Conservation (phyloP, 1,139 yeast species). For the Kodamaea plutei region DNA sequence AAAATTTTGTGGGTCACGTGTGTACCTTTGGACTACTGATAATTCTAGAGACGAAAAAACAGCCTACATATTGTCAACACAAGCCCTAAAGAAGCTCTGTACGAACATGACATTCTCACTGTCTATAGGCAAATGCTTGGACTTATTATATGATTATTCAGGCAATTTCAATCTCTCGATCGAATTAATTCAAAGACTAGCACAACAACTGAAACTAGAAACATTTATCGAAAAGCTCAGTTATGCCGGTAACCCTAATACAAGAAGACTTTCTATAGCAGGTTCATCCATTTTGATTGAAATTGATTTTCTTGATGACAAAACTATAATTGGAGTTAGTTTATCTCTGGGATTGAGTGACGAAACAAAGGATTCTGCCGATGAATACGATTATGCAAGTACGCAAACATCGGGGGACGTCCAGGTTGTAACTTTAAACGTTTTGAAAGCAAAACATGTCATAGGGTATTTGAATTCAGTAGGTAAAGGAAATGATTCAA, state of each 20-base stretch:
- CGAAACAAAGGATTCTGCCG: conserved; percentile 3
- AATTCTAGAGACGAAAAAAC: no score
- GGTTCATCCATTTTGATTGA: conserved; percentile 43
- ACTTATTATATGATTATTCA: conserved; percentile 30
- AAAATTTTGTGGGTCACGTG: conserved; percentile 8
- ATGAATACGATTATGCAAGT: conserved; percentile 4
- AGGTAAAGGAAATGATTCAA: conserved; percentile 7
- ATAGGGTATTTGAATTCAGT: conserved; percentile 4
- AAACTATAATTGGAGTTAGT: conserved; percentile 25
- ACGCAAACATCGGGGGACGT: conserved; percentile 4
- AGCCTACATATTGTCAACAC: no score
- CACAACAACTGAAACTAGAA: conserved; percentile 40
- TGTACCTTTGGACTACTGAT: no score
- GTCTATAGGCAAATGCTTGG: conserved; percentile 27
- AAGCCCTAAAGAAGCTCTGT: no score
- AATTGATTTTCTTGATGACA: conserved; percentile 33
- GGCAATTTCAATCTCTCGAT: conserved; percentile 31
- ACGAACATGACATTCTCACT: no score
- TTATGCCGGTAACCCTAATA: conserved; percentile 22
- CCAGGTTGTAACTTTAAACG: conserved; percentile 5
- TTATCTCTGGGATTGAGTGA: conserved; percentile 33
- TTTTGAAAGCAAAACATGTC: conserved; percentile 3
- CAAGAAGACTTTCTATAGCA: conserved; percentile 39
- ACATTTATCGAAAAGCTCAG: conserved; percentile 42
- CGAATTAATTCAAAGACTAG: conserved; percentile 37